These are phyloP conservation scores for Groenewaldozyma tartarivorans DNA, from an alignment of 805 yeast genomes.

Conservation along the genomic window DNA sequence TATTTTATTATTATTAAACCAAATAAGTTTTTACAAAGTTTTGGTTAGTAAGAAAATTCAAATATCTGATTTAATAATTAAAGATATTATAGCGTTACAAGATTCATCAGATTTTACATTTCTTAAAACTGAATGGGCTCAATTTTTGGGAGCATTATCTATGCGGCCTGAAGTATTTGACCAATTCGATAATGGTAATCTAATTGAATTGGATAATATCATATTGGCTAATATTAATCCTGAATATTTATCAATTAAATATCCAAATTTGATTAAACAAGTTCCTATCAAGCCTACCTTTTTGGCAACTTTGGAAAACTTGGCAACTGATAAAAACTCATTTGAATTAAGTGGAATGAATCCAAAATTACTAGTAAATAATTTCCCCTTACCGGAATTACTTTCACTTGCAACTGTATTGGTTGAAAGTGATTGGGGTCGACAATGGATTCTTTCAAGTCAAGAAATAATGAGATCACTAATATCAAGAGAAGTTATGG, in stretches of 20 bases:
- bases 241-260: slow-evolving; percentile 14
- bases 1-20: slow-evolving; percentile 22
- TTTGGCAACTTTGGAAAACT: slow-evolving; percentile 20
- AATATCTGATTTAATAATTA: slow-evolving; percentile 15
- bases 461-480: background rate
- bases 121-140: slow-evolving; percentile 19
- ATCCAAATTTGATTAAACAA: slow-evolving; percentile 13
- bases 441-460: background rate
- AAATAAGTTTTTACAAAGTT: slow-evolving; percentile 27
- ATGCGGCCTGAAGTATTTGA: background rate
- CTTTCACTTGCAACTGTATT: slow-evolving; percentile 20
- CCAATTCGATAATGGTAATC: background rate
- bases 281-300: slow-evolving; percentile 21
- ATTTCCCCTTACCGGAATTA: slow-evolving; percentile 21
- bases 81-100: slow-evolving; percentile 14
- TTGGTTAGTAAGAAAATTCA: slow-evolving; percentile 7
- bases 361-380: slow-evolving; percentile 15
- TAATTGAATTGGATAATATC: background rate
- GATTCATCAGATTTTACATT: slow-evolving; percentile 12
- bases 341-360: slow-evolving; percentile 17
- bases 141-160: slow-evolving; percentile 19
- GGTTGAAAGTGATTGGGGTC: slow-evolving; percentile 19
- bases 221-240: slow-evolving; percentile 25
- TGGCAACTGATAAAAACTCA: slow-evolving; percentile 16
- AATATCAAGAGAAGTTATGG: background rate